Evolutionary conservation across 257 asterid species (phyloP), one percentile per base, ranked within the genome.

Genomic region (Capsicum rhomboideum): DNA sequence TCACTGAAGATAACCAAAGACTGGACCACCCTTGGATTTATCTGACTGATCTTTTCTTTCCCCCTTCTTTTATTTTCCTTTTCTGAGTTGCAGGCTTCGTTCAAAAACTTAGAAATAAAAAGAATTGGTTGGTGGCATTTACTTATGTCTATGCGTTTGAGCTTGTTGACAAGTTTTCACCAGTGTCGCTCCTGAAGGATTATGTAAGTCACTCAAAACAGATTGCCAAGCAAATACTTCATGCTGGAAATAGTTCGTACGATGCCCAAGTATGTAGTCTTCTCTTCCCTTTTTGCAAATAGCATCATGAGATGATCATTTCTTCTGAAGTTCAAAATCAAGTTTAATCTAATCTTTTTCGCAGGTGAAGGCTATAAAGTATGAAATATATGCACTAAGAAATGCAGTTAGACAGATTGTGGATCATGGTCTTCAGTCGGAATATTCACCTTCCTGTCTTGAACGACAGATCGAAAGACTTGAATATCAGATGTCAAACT

Each of bases 161-260:
- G 46, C 71, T 85, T 58, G 69, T 72, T 61, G 31, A 82, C 37
- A 14, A 55, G 68, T 44, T 85, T 56, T 74, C 87, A 21, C 85
- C 87, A 3, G 85, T 85, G 66, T 74, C 40, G 56, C 85, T 85
- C 49, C 79, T 85, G 85, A 81, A 52, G 79, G 79, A 59, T 28
- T 81, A 85, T 72, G 77, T 82, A 21, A 46, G 29, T 10, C 18
- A 58, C 13, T 29, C 58, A 59, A 54, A 61, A 16, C 37, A 18
- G 69, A 37, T 28, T 29, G 69, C 85, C 40, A 34, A 21, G 71
- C 28, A 77, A 82, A 61, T 49, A 34, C 79, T 61, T 53, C 37
- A 74, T 40, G 46, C 67, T n/a, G 79, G 69, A 66, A 71, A 82
- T 17, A 17, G 63, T 59, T 61, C 82, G 18, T 42, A 37, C 10